Percentiles rank a stretch among this genome's conserved stretches.
phyloP scores from a whole-genome alignment of 83 land plant species.

The Thuja plicata region DNA sequence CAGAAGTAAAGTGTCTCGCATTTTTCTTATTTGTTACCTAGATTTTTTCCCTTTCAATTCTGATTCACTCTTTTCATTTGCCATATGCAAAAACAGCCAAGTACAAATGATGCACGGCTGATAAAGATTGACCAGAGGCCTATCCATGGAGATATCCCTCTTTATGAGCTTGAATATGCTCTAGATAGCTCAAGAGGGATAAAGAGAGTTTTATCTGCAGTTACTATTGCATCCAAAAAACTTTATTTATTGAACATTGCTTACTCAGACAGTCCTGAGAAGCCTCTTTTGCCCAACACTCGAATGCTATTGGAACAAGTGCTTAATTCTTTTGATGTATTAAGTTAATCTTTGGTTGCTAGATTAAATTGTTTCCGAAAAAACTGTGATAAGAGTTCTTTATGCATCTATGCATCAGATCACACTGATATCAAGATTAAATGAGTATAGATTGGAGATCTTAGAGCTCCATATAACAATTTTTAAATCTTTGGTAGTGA shows the following conservation, averaged over 20 bases:
- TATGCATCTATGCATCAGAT: neutral
- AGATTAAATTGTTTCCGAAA: neutral
- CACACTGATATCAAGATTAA: neutral
- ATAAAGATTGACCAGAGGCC: constrained; percentile 55
- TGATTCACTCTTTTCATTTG: neutral
- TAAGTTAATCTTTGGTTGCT: constrained; percentile 6
- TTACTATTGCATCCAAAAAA: constrained; percentile 80
- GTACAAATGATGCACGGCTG: constrained; percentile 70
- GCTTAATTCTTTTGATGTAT: constrained; percentile 79
- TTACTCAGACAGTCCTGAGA: constrained; percentile 67
- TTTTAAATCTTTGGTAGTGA: neutral
- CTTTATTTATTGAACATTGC: constrained; percentile 86
- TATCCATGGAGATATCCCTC: constrained; percentile 50
- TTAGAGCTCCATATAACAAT: neutral
- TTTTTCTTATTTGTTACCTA: neutral
- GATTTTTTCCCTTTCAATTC: neutral
- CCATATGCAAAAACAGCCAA: constrained; percentile 51
- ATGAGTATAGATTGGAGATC: neutral
- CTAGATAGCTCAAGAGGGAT: constrained; percentile 86
- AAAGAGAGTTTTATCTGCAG: constrained; percentile 87
- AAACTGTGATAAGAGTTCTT: neutral
- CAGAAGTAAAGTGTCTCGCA: no score
- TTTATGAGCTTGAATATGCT: constrained; percentile 87
- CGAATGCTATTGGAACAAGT: constrained; percentile 55
- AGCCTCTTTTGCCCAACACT: constrained; percentile 47